Base-by-base conservation (phyloP, 352 stramenopile genomes). In the Globisporangium cylindrosporum region DNA sequence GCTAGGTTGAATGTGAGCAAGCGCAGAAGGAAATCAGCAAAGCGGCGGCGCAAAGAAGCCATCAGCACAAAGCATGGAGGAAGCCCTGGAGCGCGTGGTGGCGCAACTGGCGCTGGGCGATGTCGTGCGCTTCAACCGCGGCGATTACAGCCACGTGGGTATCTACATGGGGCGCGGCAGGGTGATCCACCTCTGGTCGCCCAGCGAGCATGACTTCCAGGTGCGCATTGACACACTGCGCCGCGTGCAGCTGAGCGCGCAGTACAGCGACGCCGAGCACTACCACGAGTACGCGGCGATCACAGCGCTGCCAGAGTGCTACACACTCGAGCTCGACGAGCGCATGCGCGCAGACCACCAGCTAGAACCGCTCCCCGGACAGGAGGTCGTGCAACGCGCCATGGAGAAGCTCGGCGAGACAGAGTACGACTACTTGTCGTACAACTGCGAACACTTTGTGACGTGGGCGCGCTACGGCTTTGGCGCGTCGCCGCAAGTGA, bases 371-470 rank as follows among this genome's bases (percentile, higher is more conserved):
- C 71, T 91, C n/a, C 48, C 56, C 3, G 73, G 74, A 0, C 68
- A 84, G 1, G 80, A 89, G 22, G 69, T 78, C 22, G 74, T 89
- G 65, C 67, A 64, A 1, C 80, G 84, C 32, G 84, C 84, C 32
- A 75, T 76, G 59, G 72, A 73, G 43, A 72, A 79, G 10, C 76
- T 92, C 12, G 80, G 82, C 49, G 81, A 88, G 68, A 70, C 65
- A 29, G 70, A 76, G 32, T 92, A 92, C 71, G 76, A 80, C 59
- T 85, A 57, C 24, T 38, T 92, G 43, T 65, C 29, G 5, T 74
- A 86, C 74, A 92, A 92, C 63, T 92, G 84, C 75, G 84, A 92
- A 62, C 84, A 92, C 68, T 92, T 92, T 73, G 84, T 90, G 51
- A 90, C 84, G 55, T 92, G 80, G 84, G 84, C 80, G 14, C 73